Evolutionary conservation across 139 green algal species (phyloP).

Genomic region (Yamagishiella unicocca): DNA sequence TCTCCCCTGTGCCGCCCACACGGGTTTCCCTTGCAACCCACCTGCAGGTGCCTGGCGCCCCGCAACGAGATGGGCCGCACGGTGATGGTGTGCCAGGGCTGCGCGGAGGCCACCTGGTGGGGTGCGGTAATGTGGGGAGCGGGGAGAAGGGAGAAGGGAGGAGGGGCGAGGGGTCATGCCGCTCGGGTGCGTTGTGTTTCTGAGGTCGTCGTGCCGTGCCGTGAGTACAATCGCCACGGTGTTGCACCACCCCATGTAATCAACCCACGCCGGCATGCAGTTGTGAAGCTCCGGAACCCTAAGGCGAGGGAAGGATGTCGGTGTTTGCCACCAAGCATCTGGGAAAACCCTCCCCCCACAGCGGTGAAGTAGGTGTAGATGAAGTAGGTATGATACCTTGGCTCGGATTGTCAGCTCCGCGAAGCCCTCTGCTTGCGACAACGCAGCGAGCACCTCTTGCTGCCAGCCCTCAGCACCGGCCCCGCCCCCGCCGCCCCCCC

Average conservation of each 20-base stretch:
- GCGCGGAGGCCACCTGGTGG: neutral
- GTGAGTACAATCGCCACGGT: too few relatives aligned
- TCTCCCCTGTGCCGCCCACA: too few relatives aligned
- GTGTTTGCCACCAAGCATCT: too few relatives aligned
- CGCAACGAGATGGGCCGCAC: constrained; percentile 46
- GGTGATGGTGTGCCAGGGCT: constrained; percentile 37
- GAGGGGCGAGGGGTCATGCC: too few relatives aligned
- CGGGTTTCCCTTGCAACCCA: too few relatives aligned
- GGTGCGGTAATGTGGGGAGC: neutral
- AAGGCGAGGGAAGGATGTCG: too few relatives aligned
- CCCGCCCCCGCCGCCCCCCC: neutral
- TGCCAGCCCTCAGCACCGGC: neutral
- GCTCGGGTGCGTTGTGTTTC: too few relatives aligned
- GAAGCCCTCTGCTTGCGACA: constrained; percentile 17
- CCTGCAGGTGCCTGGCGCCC: constrained; percentile 43
- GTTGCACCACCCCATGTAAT: too few relatives aligned
- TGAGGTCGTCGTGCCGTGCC: too few relatives aligned
- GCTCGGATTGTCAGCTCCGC: constrained; percentile 16
- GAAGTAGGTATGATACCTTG: constrained; percentile 9
- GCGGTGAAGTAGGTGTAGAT: neutral
- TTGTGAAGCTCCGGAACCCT: too few relatives aligned
- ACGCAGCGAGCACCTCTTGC: neutral
- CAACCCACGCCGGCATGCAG: too few relatives aligned
- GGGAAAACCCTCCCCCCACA: neutral
- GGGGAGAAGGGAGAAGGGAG: neutral